Conservation (phyloP, 495 filamentous ascomycete species). For the Ramalina peruviana region DNA sequence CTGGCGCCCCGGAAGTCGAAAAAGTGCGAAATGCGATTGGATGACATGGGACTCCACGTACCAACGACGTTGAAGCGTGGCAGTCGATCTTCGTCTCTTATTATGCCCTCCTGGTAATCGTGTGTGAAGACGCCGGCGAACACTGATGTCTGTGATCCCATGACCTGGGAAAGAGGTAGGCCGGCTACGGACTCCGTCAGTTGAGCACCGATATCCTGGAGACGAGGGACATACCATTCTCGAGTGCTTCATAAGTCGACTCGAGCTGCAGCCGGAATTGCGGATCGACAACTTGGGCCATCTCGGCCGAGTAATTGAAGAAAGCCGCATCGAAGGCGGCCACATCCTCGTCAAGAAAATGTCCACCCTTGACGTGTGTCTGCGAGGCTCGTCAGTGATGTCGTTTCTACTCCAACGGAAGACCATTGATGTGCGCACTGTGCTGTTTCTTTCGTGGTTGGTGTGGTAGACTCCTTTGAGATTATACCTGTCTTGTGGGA, state of each 20-base stretch:
- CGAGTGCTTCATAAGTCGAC: slow-evolving; percentile 41
- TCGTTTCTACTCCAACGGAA: slow-evolving; percentile 9
- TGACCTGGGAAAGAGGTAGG: slow-evolving; percentile 17
- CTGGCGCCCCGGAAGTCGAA: slow-evolving; percentile 23
- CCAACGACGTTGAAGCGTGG: slow-evolving; percentile 36
- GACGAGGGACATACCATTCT: no score
- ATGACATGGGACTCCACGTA: slow-evolving; percentile 22
- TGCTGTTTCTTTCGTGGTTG: slow-evolving; percentile 7
- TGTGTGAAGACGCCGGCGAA: slow-evolving; percentile 35
- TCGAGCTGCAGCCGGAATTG: slow-evolving; percentile 41
- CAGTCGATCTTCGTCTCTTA: slow-evolving; percentile 28
- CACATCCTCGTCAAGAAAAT: not conserved
- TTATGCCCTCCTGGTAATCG: slow-evolving; percentile 33
- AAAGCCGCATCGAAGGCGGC: slow-evolving; percentile 1
- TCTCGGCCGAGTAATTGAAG: slow-evolving; percentile 3
- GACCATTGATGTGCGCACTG: no score
- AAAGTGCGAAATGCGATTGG: slow-evolving; percentile 26
- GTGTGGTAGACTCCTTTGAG: slow-evolving; percentile 15
- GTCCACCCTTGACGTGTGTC: not conserved
- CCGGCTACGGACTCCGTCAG: slow-evolving; percentile 43
- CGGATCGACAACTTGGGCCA: slow-evolving; percentile 29
- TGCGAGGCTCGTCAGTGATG: no score
- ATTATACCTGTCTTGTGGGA: slow-evolving; percentile 20
- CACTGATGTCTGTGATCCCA: slow-evolving; percentile 35
- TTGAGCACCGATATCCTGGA: no score